Evolutionary conservation across 148 eudicot species (phyloP).

Genomic region (Camellia sinensis): DNA sequence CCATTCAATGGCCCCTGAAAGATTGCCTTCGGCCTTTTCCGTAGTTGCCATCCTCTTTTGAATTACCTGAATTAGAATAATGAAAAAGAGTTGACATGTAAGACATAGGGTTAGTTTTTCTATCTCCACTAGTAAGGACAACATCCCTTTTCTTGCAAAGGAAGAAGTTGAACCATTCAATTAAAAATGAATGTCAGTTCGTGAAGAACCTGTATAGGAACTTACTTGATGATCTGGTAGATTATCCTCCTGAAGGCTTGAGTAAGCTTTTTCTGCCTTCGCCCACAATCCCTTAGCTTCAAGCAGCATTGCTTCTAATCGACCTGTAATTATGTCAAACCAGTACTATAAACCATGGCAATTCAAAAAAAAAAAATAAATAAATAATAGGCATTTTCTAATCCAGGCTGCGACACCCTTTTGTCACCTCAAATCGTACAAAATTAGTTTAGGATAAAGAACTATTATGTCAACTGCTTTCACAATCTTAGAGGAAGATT

Average conservation of each 20-base stretch:
- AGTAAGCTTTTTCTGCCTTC: constrained; percentile 89
- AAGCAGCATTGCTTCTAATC: constrained; percentile 81
- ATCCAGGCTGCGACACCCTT: neutral
- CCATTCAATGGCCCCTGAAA: constrained; percentile 65
- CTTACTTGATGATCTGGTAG: constrained; percentile 81
- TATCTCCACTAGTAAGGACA: neutral
- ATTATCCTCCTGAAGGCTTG: constrained; percentile 81
- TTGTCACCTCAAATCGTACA: too few relatives aligned
- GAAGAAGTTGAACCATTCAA: constrained; percentile 7
- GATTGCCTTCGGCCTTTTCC: constrained; percentile 88
- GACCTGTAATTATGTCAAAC: constrained; percentile 43
- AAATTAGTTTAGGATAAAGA: too few relatives aligned
- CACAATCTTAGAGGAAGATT: neutral
- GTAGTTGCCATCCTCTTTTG: constrained; percentile 81
- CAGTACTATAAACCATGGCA: neutral
- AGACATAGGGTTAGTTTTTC: neutral
- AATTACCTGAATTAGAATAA: constrained; percentile 48
- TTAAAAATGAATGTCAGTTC: neutral
- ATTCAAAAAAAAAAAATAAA: neutral
- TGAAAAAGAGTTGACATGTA: constrained; percentile 1
- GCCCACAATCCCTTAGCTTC: constrained; percentile 90
- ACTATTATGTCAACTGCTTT: neutral
- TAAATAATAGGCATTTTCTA: neutral
- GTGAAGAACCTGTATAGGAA: neutral
- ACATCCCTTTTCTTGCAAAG: neutral